Evolutionary conservation across 2,329 filamentous ascomycete genomes (phyloP).

Genomic region (Venturia pyrina): DNA sequence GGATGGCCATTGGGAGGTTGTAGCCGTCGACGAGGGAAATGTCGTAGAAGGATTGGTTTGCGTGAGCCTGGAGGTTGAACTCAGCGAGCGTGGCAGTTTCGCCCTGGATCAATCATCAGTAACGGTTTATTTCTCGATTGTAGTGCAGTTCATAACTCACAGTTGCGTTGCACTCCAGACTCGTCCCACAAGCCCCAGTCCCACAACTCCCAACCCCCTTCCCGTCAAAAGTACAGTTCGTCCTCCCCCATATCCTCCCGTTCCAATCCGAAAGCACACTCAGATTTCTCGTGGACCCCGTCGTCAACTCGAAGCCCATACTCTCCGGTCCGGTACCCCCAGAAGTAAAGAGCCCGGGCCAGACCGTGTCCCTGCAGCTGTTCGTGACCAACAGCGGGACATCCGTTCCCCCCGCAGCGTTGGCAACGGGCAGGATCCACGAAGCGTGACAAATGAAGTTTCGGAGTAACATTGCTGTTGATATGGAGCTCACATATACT

Average conservation of each 20-base stretch:
- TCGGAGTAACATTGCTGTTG: background rate
- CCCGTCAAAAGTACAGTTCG: constrained; percentile 70
- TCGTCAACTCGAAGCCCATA: constrained; percentile 57
- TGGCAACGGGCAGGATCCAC: background rate
- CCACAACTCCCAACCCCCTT: constrained; percentile 55
- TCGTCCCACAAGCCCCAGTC: constrained; percentile 68
- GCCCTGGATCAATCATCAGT: constrained; percentile 38
- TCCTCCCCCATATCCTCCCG: constrained; percentile 72
- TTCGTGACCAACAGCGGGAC: constrained; percentile 59
- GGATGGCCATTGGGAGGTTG: constrained; percentile 60
- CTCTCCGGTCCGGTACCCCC: constrained; percentile 56
- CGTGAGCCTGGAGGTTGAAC: constrained; percentile 62
- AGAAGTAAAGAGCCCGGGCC: constrained; percentile 67
- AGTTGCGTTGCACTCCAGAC: constrained; percentile 47
- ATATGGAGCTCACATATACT: background rate
- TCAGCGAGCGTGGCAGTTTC: constrained; percentile 70
- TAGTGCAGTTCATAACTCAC: background rate
- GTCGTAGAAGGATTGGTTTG: constrained; percentile 68
- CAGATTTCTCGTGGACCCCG: constrained; percentile 49
- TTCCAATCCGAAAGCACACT: constrained; percentile 67
- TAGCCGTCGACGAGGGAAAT: constrained; percentile 80
- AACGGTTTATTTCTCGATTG: background rate
- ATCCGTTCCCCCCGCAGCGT: background rate
- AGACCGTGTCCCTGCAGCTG: constrained; percentile 59
- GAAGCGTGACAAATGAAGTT: background rate